These are phyloP conservation scores for Aspergillus sp. DNA, from an alignment of 2,329 filamentous ascomycete genomes.

Conservation along the genomic window DNA sequence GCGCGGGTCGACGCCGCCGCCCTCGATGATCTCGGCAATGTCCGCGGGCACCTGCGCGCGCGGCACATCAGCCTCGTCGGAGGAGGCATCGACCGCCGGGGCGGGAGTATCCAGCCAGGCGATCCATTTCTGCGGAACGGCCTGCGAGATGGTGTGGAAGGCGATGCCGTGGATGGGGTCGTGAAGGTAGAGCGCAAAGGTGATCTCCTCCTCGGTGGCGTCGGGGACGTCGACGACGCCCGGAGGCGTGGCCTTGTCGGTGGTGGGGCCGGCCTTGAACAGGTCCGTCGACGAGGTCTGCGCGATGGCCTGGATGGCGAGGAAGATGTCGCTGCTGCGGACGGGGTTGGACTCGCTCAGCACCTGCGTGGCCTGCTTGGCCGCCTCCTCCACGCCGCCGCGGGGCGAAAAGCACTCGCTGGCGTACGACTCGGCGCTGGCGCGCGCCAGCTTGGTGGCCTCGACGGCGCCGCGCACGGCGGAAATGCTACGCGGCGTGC, in stretches of 20 bases:
- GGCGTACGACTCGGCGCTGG: slow-evolving; percentile 83
- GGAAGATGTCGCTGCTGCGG: slow-evolving; percentile 88
- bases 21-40: slow-evolving; percentile 77
- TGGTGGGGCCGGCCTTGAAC: slow-evolving; percentile 59
- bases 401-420: slow-evolving; percentile 75
- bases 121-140: slow-evolving; percentile 80
- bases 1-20: slow-evolving; percentile 77
- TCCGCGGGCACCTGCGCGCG: slow-evolving; percentile 64
- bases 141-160: slow-evolving; percentile 79
- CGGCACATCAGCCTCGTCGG: slow-evolving; percentile 36
- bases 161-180: slow-evolving; percentile 91
- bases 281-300: slow-evolving; percentile 63
- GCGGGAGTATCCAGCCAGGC: slow-evolving; percentile 80
- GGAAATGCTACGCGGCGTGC: slow-evolving; percentile 70
- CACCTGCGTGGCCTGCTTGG: slow-evolving; percentile 73
- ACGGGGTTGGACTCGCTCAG: slow-evolving; percentile 84
- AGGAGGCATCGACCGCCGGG: slow-evolving; percentile 37
- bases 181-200: slow-evolving; percentile 74
- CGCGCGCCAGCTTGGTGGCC: slow-evolving; percentile 86
- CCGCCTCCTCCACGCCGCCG: slow-evolving; percentile 78
- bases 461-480: slow-evolving; percentile 76
- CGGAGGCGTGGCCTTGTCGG: slow-evolving; percentile 28
- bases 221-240: slow-evolving; percentile 36
- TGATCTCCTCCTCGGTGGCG: slow-evolving; percentile 57
- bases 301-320: slow-evolving; percentile 85